Percentiles rank a stretch among this genome's conserved stretches.
Conservation (phyloP, 352 stramenopile genomes). For the Aphanomyces stellatus region DNA sequence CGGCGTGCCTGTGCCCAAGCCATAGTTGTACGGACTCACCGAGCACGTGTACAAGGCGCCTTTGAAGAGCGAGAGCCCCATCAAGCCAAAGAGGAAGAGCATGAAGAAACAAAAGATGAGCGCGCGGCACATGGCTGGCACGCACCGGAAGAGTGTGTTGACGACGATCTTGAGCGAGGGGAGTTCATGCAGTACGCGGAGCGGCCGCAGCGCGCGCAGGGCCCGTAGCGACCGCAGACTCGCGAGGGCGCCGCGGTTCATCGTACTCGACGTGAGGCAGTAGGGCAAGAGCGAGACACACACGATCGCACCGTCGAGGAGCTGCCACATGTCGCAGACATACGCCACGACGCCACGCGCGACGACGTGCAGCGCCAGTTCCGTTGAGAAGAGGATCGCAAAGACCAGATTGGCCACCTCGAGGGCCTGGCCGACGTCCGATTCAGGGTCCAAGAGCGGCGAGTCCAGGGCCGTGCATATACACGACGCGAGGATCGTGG, state of each 20-base stretch:
- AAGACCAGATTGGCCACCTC: constrained; percentile 66
- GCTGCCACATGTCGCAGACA: constrained; percentile 79
- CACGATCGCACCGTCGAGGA: constrained; percentile 86
- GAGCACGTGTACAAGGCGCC: constrained; percentile 42
- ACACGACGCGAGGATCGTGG: constrained; percentile 33
- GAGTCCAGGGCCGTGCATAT: constrained; percentile 83
- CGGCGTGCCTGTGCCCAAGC: not conserved
- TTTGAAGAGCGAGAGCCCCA: constrained; percentile 66
- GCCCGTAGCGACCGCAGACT: constrained; percentile 46
- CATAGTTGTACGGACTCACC: constrained; percentile 21
- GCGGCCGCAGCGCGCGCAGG: constrained; percentile 55
- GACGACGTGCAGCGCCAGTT: constrained; percentile 88
- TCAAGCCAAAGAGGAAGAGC: constrained; percentile 61
- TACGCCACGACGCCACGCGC: constrained; percentile 72
- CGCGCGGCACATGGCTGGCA: constrained; percentile 50
- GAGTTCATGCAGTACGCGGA: constrained; percentile 69
- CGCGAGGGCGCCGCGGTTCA: not conserved
- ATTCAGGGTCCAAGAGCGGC: constrained; percentile 54
- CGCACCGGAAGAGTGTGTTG: constrained; percentile 73
- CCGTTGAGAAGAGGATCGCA: constrained; percentile 68
- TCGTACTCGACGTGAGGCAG: not conserved
- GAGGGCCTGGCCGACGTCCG: constrained; percentile 33
- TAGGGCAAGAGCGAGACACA: constrained; percentile 53
- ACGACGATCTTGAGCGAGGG: constrained; percentile 81
- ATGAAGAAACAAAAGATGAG: constrained; percentile 54